phyloP scores from a whole-genome alignment of 208 protist genomes.

The Trypanosoma scelopori region DNA sequence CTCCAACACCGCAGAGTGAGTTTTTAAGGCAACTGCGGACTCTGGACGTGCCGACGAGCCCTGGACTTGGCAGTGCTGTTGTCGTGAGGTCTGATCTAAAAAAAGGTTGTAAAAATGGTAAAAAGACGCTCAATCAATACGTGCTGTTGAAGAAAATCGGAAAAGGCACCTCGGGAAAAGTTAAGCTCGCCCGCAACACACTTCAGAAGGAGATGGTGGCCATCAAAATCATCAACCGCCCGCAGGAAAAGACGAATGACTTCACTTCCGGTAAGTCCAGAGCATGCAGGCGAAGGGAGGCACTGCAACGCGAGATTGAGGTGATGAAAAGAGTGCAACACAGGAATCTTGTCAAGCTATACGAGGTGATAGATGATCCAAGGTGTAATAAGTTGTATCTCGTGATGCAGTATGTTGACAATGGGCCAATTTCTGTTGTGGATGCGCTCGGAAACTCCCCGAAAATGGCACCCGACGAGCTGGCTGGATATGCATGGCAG shows the following conservation, averaged over 20 bases:
- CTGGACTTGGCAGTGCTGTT: background rate
- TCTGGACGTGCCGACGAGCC: background rate
- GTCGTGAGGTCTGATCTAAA: conserved; percentile 1
- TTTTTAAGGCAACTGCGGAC: too few relatives aligned
- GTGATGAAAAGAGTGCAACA: conserved; percentile 96
- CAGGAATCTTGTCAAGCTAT: conserved; percentile 92
- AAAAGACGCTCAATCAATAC: conserved; percentile 49
- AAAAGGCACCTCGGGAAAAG: conserved; percentile 36
- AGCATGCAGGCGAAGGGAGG: conserved; percentile 12
- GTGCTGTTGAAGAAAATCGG: conserved; percentile 42
- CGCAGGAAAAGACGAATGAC: conserved; percentile 16
- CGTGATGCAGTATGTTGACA: conserved; percentile 91
- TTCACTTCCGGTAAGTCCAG: background rate
- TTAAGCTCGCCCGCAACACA: conserved; percentile 35
- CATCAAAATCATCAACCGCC: conserved; percentile 44
- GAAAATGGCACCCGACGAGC: conserved; percentile 32
- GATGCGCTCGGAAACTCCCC: conserved; percentile 28
- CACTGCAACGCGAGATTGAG: conserved; percentile 83
- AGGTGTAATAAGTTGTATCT: conserved; percentile 82
- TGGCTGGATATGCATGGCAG: conserved; percentile 27
- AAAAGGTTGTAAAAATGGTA: conserved; percentile 15
- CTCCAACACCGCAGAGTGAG: too few relatives aligned
- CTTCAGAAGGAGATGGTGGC: conserved; percentile 29
- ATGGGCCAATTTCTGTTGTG: conserved; percentile 48
- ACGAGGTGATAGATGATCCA: conserved; percentile 96